These are phyloP conservation scores for Saraca asoca DNA, from an alignment of 331 rosid species.

Conservation along the genomic window DNA sequence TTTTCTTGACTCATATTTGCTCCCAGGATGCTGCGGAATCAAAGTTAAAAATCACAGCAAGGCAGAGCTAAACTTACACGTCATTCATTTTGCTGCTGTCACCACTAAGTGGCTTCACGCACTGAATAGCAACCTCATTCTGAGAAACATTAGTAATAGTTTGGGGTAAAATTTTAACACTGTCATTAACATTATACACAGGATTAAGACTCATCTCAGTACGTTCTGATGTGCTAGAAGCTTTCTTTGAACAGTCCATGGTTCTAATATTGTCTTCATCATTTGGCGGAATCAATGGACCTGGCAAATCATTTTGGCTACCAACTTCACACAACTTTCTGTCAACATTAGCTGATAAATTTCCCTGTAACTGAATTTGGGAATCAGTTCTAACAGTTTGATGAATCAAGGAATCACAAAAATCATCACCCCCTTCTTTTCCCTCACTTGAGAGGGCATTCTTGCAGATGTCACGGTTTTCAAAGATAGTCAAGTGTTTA, in stretches of 20 bases:
- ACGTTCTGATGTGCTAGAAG: constrained; percentile 42
- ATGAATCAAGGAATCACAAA: constrained; percentile 35
- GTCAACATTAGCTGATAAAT: constrained; percentile 38
- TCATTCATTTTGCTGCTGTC: constrained; percentile 46
- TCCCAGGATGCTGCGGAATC: background rate
- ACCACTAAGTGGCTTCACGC: constrained; percentile 42
- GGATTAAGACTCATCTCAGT: constrained; percentile 36
- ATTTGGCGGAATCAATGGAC: constrained; percentile 37
- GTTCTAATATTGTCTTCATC: constrained; percentile 37
- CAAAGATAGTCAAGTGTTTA: constrained; percentile 38
- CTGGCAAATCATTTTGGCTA: constrained; percentile 40
- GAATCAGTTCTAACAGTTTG: constrained; percentile 38
- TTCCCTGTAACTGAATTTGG: constrained; percentile 32
- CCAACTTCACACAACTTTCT: constrained; percentile 40
- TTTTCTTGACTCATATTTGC: background rate
- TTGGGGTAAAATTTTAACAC: constrained; percentile 38
- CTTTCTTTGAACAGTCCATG: constrained; percentile 37
- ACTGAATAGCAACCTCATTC: constrained; percentile 36
- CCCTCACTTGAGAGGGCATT: constrained; percentile 34
- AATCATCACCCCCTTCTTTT: constrained; percentile 41
- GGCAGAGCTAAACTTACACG: constrained; percentile 55
- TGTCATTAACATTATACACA: constrained; percentile 25
- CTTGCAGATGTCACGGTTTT: constrained; percentile 36
- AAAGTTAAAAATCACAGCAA: background rate
- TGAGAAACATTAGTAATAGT: constrained; percentile 34